Percentiles rank a stretch among this genome's conserved stretches.
Evolutionary conservation across 352 stramenopile genomes (phyloP).

Genomic region (Aphanomyces cochlioides): DNA sequence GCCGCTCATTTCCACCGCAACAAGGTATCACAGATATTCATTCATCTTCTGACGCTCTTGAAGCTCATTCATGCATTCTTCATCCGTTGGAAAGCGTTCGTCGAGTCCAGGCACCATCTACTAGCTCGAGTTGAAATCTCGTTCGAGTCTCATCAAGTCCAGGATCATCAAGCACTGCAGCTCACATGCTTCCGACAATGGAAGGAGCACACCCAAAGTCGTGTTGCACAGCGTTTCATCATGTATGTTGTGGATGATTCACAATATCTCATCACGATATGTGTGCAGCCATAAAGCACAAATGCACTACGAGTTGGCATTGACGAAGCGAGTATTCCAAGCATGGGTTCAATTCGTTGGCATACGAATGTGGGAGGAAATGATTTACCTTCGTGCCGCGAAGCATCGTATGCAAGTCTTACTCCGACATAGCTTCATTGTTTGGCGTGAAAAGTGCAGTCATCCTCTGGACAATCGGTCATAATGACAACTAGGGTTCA

Average conservation of each 20-base stretch:
- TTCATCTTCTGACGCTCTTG: too few species aligned
- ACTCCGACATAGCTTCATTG: not conserved
- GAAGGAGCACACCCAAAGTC: not conserved
- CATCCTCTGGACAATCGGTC: not conserved
- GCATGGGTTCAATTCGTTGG: slow-evolving; percentile 18
- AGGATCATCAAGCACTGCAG: not conserved
- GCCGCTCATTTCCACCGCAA: slow-evolving; percentile 1
- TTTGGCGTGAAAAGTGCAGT: slow-evolving; percentile 8
- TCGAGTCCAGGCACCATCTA: too few species aligned
- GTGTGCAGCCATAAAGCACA: slow-evolving; percentile 4
- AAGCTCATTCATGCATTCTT: slow-evolving; percentile 1
- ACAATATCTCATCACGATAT: not conserved
- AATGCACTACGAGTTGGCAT: not conserved
- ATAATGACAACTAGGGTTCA: not conserved
- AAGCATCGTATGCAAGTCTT: not conserved
- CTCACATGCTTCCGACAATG: not conserved
- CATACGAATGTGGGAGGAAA: slow-evolving; percentile 7
- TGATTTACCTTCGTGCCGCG: slow-evolving; percentile 4
- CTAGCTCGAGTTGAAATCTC: not conserved
- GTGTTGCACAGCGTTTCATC: not conserved
- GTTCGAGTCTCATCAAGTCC: not conserved
- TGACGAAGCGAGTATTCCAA: not conserved
- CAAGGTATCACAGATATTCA: not conserved
- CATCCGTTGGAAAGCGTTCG: not conserved
- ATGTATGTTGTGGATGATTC: not conserved